Conservation (phyloP, 2,329 filamentous ascomycete species). For the Didymellaceae sp. region DNA sequence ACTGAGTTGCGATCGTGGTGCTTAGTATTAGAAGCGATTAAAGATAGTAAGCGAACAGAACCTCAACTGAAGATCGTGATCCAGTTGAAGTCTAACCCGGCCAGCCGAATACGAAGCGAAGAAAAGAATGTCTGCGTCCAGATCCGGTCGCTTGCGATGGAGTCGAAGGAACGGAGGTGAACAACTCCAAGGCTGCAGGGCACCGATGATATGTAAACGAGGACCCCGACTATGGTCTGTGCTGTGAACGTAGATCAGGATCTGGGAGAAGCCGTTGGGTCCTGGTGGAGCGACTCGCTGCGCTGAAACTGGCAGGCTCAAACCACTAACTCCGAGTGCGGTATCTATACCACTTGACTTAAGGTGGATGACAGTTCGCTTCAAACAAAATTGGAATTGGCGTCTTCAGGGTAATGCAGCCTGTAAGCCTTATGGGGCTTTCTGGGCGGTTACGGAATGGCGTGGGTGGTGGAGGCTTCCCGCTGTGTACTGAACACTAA, state of each 20-base stretch:
- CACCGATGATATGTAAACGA: conserved; percentile 46
- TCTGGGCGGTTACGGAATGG: conserved; percentile 23
- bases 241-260: conserved; percentile 41
- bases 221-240: conserved; percentile 31
- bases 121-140: conserved; percentile 49
- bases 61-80: conserved; percentile 41
- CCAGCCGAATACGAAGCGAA: conserved; percentile 52
- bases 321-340: conserved; percentile 38
- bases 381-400: conserved; percentile 24
- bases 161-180: conserved; percentile 38
- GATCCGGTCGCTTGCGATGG: conserved; percentile 32
- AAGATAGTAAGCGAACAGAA: conserved; percentile 38
- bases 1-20: neutral
- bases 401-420: neutral
- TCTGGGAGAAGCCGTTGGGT: conserved; percentile 25
- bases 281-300: conserved; percentile 39
- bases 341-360: conserved; percentile 39
- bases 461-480: conserved; percentile 23
- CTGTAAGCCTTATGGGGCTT: conserved; percentile 27
- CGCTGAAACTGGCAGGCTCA: conserved; percentile 49
- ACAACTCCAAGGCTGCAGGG: conserved; percentile 43
- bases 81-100: conserved; percentile 50
- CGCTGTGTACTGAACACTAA: conserved; percentile 41
- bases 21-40: conserved; percentile 44
- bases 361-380: conserved; percentile 40